phyloP scores from a whole-genome alignment of 192 early-diverging fungal species.

The Linnemannia elongata region DNA sequence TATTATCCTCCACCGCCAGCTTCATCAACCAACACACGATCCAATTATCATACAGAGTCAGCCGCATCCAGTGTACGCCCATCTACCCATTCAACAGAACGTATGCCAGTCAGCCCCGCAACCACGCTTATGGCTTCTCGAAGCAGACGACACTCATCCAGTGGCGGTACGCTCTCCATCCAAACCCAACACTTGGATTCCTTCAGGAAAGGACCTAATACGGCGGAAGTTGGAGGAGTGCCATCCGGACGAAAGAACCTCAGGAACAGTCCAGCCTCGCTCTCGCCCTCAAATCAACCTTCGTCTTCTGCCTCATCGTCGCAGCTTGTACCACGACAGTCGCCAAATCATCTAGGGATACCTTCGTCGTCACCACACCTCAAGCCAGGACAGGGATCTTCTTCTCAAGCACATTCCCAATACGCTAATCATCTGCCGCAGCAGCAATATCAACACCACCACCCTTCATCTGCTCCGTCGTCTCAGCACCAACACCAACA shows the following conservation, averaged over 20 bases:
- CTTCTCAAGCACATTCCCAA: not conserved
- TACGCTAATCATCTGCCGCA: not conserved
- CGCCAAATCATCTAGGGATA: slow-evolving; percentile 28
- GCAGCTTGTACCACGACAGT: slow-evolving; percentile 21
- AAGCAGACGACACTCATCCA: slow-evolving; percentile 35
- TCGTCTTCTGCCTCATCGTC: slow-evolving; percentile 19
- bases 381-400: not conserved
- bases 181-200: slow-evolving; percentile 25
- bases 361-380: slow-evolving; percentile 7
- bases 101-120: not conserved
- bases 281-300: not conserved
- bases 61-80: not conserved
- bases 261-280: not conserved
- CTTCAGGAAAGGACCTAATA: slow-evolving; percentile 25
- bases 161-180: slow-evolving; percentile 12
- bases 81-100: not conserved
- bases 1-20: slow-evolving; percentile 40
- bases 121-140: not conserved
- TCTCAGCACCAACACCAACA: slow-evolving; percentile 3
- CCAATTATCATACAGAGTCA: not conserved
- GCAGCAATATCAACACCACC: not conserved
- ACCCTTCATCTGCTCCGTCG: not conserved
- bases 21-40: not conserved
- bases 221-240: slow-evolving; percentile 25
- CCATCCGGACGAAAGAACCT: not conserved